Evolutionary conservation across 176 grass and related monocot genomes (phyloP).

Genomic region (maize (Zea mays)): Zm-B73-REFERENCE-NAM-5.0 NC_050105.1:101910001-101910500

Average conservation of each 20-base stretch:
- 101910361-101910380: conserved; percentile 16
- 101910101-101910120: background rate
- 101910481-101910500: background rate
- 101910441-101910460: background rate
- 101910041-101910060: background rate
- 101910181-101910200: background rate
- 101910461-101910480: conserved; percentile 13
- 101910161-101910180: background rate
- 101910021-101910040: background rate
- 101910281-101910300: conserved; percentile 12
- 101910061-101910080: background rate
- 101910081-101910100: background rate
- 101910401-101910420: background rate
- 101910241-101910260: background rate
- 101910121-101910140: background rate
- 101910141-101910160: background rate
- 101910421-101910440: background rate
- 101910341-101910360: background rate
- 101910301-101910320: background rate
- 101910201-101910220: background rate
- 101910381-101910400: background rate
- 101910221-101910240: background rate
- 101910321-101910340: background rate
- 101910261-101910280: background rate
- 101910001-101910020: background rate